phyloP scores from a whole-genome alignment of 176 grass and related monocot genomes.

The Saccharum spontaneum region DNA sequence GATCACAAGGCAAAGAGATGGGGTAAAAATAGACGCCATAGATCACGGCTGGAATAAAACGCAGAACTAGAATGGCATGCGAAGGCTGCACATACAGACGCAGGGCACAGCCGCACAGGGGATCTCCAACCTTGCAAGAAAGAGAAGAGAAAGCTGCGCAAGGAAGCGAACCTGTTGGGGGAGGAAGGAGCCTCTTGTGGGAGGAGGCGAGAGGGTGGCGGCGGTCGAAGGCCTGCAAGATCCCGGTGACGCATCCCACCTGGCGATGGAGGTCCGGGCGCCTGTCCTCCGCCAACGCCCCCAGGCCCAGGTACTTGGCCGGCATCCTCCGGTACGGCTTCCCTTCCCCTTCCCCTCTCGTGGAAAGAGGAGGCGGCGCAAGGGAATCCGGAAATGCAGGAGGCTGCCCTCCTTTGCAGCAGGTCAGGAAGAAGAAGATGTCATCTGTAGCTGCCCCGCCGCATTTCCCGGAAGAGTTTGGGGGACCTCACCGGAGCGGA shows the following conservation, averaged over 20 bases:
- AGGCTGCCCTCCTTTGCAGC: background rate
- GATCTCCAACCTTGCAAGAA: background rate
- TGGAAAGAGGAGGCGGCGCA: background rate
- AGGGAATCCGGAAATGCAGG: slow-evolving; percentile 37
- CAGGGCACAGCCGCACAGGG: background rate
- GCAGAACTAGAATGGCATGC: background rate
- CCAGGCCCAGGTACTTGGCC: slow-evolving; percentile 63
- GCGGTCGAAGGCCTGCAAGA: slow-evolving; percentile 85
- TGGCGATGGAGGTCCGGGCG: slow-evolving; percentile 71
- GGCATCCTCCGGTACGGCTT: slow-evolving; percentile 48
- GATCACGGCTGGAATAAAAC: slow-evolving; percentile 3
- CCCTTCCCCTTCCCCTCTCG: background rate
- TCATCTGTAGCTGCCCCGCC: background rate
- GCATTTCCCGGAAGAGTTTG: background rate
- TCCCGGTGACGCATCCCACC: slow-evolving; percentile 83
- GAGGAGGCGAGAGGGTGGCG: slow-evolving; percentile 52
- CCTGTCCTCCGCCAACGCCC: slow-evolving; percentile 59
- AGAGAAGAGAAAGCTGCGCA: slow-evolving; percentile 20
- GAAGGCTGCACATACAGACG: no score
- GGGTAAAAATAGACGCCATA: background rate
- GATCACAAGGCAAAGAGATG: background rate
- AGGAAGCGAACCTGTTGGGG: slow-evolving; percentile 13
- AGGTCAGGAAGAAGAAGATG: background rate
- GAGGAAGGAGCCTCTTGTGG: slow-evolving; percentile 44
- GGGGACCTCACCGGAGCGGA: slow-evolving; percentile 2